A percentile compares a stretch with the other conserved stretches of the same genome.
phyloP scores from a whole-genome alignment of 495 filamentous ascomycete genomes.

The Penicillium roqueforti region DNA sequence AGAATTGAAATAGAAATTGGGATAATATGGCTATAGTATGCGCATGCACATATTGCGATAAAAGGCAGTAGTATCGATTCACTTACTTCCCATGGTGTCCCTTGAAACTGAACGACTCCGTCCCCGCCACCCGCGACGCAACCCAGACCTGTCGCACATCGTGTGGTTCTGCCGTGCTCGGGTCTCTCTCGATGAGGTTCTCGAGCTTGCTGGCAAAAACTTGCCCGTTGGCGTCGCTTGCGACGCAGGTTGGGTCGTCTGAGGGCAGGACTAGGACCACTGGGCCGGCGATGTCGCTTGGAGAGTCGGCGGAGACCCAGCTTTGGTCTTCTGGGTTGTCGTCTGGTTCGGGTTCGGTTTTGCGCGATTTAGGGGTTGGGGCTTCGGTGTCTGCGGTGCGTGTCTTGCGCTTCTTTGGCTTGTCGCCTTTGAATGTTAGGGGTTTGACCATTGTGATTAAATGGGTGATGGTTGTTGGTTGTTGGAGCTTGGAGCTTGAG shows the following conservation, averaged over 20 bases:
- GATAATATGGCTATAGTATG: neutral
- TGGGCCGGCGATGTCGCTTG: slow-evolving; percentile 76
- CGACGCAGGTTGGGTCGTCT: slow-evolving; percentile 61
- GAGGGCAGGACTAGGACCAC: slow-evolving; percentile 77
- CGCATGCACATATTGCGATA: neutral
- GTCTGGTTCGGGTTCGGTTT: slow-evolving; percentile 23
- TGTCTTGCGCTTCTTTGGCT: slow-evolving; percentile 83
- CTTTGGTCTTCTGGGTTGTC: slow-evolving; percentile 61
- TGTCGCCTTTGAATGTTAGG: slow-evolving; percentile 94
- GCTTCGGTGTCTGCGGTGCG: slow-evolving; percentile 35
- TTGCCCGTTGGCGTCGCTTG: slow-evolving; percentile 78
- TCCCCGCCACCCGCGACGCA: slow-evolving; percentile 78
- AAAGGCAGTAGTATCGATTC: neutral
- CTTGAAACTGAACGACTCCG: slow-evolving; percentile 78
- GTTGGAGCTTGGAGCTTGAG: neutral
- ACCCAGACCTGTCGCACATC: slow-evolving; percentile 96
- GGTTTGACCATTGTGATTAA: slow-evolving; percentile 61
- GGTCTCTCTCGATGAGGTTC: slow-evolving; percentile 77
- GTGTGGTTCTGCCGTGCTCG: slow-evolving; percentile 80
- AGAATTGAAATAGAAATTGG: neutral
- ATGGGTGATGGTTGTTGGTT: slow-evolving; percentile 6
- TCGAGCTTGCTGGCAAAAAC: slow-evolving; percentile 76
- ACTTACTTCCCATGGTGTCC: slow-evolving; percentile 77
- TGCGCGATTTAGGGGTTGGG: slow-evolving; percentile 37
- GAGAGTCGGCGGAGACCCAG: slow-evolving; percentile 83